Evolutionary conservation across 2,329 filamentous ascomycete genomes (phyloP).

Genomic region (Bipolaris sorokiniana): DNA sequence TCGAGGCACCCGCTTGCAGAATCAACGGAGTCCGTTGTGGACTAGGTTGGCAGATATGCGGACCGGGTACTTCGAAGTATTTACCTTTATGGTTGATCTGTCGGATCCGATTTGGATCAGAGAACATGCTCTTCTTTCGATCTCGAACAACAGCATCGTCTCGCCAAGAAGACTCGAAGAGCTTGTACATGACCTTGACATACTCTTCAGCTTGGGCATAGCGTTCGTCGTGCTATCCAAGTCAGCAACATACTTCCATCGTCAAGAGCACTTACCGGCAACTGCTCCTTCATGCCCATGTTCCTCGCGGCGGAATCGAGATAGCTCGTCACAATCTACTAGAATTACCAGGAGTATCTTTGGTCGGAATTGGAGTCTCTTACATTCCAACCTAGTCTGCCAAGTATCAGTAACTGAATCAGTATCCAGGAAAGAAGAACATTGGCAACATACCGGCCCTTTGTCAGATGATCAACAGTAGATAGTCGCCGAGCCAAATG

Average conservation of each 20-base stretch:
- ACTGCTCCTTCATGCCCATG: slow-evolving; percentile 63
- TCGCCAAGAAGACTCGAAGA: slow-evolving; percentile 71
- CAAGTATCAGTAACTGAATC: slow-evolving; percentile 6
- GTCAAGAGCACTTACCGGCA: slow-evolving; percentile 62
- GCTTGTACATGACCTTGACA: slow-evolving; percentile 71
- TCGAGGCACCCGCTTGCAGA: slow-evolving; percentile 72
- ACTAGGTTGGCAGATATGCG: slow-evolving; percentile 69
- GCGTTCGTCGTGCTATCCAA: slow-evolving; percentile 65
- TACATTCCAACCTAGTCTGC: slow-evolving; percentile 35
- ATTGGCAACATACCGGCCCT: slow-evolving; percentile 57
- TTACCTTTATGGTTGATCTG: slow-evolving; percentile 72
- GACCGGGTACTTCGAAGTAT: slow-evolving; percentile 68
- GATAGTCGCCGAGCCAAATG: slow-evolving; percentile 69
- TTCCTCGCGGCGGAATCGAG: slow-evolving; percentile 71
- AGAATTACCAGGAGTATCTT: slow-evolving; percentile 9
- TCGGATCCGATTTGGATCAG: slow-evolving; percentile 63
- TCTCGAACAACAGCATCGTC: slow-evolving; percentile 69
- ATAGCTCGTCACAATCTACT: slow-evolving; percentile 69
- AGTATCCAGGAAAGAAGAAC: neutral
- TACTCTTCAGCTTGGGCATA: slow-evolving; percentile 75
- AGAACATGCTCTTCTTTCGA: slow-evolving; percentile 65
- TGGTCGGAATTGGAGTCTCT: slow-evolving; percentile 18
- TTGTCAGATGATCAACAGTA: slow-evolving; percentile 70
- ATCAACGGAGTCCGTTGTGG: slow-evolving; percentile 73
- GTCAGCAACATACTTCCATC: slow-evolving; percentile 59